Evolutionary conservation across 2,329 filamentous ascomycete genomes (phyloP), one percentile per base, ranked within the genome.

Genomic region (Beauveria varroae): DNA sequence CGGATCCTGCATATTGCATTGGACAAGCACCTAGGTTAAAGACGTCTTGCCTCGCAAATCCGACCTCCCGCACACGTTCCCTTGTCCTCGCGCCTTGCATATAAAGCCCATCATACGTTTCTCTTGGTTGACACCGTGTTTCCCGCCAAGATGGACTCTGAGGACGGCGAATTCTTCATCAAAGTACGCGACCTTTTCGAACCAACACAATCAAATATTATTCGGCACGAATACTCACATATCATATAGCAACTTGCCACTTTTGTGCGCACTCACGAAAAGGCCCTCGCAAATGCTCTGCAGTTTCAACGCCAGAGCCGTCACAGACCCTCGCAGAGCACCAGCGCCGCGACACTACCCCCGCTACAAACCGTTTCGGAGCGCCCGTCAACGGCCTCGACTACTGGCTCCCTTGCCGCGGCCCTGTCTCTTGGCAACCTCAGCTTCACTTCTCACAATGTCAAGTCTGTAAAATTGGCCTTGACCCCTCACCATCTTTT

Each of bases 211-310:
- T 1, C 18, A n/a, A 10, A 18, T 40, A 6, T 5, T 10, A 5
- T 60, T 18, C 51, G 63, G 34, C n/a, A 57, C 47, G 63, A 68
- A 63, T 68, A 64, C 74, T 78, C 64, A 76, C 68, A 64, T 44
- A 24, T n/a, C 43, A 34, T 58, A 63, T 74, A 97, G 93, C 95
- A 96, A 82, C 84, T 99, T 73, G 93, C 93, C 72, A 88, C 88
- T 77, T 98, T 96, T 77, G 92, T 99, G 76, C 91, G 93, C 65
- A 96, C 92, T 61, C 92, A 99, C 79, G 95, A 99, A 77, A 96
- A 96, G 78, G 93, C 93, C 43, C 85, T 99, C 65, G 95, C 95
- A 72, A 98, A 98, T 79, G 93, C 93, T 69, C 81, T 97, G 65
- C 93, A 97, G 75, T 82, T 96, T 68, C 73, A 74, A 61, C 88